Conservation (phyloP, 1,139 yeast genomes). For the Suhomyces yuchorum region DNA sequence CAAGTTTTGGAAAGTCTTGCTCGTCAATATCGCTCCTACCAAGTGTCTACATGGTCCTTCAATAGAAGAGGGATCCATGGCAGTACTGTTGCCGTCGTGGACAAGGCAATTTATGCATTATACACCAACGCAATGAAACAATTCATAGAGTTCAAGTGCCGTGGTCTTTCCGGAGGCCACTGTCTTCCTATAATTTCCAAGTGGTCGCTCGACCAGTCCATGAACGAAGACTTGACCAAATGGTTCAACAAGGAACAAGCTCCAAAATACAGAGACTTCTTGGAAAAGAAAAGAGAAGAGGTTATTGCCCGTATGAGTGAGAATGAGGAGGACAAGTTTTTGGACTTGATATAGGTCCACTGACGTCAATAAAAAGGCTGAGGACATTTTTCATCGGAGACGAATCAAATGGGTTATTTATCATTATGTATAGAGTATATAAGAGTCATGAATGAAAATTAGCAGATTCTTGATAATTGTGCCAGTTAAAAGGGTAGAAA, state of each 20-base stretch:
- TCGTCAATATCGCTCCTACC: conserved; percentile 24
- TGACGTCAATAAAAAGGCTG: no score
- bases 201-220: conserved; percentile 40
- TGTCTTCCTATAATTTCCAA: conserved; percentile 35
- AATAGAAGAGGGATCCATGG: conserved; percentile 21
- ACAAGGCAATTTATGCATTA: conserved; percentile 23
- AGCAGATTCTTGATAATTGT: neutral
- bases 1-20: conserved; percentile 27
- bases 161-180: conserved; percentile 32
- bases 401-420: neutral
- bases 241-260: conserved; percentile 27
- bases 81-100: conserved; percentile 19
- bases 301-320: conserved; percentile 29
- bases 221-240: conserved; percentile 25
- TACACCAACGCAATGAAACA: conserved; percentile 31
- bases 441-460: neutral
- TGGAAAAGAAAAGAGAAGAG: conserved; percentile 33
- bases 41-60: conserved; percentile 29
- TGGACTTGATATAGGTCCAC: conserved; percentile 31
- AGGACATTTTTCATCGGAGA: no score
- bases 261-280: conserved; percentile 25
- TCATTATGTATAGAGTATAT: neutral
- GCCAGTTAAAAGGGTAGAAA: neutral
- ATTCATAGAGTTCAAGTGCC: conserved; percentile 34
- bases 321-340: conserved; percentile 33